Base-by-base conservation (phyloP, 306 rosid species). In the Lablab purpureus region DNA sequence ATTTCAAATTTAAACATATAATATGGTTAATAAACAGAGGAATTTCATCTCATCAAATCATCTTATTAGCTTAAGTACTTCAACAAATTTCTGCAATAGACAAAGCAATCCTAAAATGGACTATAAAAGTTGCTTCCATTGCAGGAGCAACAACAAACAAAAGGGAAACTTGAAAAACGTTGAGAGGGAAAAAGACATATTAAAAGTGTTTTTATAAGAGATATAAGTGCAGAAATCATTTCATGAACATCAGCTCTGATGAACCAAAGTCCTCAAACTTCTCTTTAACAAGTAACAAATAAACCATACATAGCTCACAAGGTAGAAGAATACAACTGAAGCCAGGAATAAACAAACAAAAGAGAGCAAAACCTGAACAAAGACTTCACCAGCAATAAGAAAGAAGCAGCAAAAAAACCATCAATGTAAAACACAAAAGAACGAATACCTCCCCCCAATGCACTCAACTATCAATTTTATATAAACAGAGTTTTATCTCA, bases 401-500 rank as follows among this genome's bases (percentile, higher is more conserved):
- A 55, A 36, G 43, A 55, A 55, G 56, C 70, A 36, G 34, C 30
- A 46, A 51, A 40, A 55, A 67, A 22, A 73, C 51, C 65, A 62
- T 75, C 32, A 51, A 67, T n/a, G 47, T 54, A 40, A 45, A 49
- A 15, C 14, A 50, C 25, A 36, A 10, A 40, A 40, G 2, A 37
- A 9, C 12, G 9, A 40, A 40, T 40, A 40, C 45, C 8, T 2
- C 43, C 10, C 34, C 36, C 79, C 40, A 68, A 67, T 27, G 27
- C 74, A 80, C 47, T 25, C 54, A 49, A 19, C 41, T 13, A 77
- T 69, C 22, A 66, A 67, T 45, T 74, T 30, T 50, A 37, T 46
- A 19, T 21, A 0, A 55, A 28, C 73, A 54, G 62, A 52, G 37
- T 64, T 74, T 70, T 11, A 81, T 82, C 88, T 89, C 81, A 94